Conservation (phyloP, 2,329 filamentous ascomycete genomes). For the Sporothrix luriei region DNA sequence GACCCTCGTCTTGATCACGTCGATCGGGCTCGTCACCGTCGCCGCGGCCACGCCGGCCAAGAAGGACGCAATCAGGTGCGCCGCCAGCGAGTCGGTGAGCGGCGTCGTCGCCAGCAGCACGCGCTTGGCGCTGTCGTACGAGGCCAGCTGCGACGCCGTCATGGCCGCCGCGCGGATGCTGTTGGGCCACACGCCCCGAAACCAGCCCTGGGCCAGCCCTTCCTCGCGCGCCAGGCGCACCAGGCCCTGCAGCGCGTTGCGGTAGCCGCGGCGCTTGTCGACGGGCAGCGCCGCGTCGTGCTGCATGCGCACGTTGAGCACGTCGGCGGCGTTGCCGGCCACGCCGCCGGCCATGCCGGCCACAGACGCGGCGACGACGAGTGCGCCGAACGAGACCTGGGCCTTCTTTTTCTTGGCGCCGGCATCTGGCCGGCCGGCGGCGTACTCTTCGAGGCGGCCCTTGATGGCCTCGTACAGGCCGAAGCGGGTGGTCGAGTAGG, state of each 20-base stretch:
- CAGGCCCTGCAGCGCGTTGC: slow-evolving; percentile 83
- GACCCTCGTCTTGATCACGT: slow-evolving; percentile 85
- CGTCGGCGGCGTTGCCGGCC: slow-evolving; percentile 91
- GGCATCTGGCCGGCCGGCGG: slow-evolving; percentile 24
- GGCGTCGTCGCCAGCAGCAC: slow-evolving; percentile 67
- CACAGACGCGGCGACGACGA: slow-evolving; percentile 78
- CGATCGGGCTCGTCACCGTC: slow-evolving; percentile 80
- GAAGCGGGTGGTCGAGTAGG: slow-evolving; percentile 95
- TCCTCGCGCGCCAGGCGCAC: slow-evolving; percentile 85
- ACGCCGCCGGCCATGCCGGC: slow-evolving; percentile 89
- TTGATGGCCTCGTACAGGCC: slow-evolving; percentile 96
- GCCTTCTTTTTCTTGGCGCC: slow-evolving; percentile 42
- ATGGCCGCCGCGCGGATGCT: slow-evolving; percentile 79
- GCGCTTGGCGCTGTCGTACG: slow-evolving; percentile 80
- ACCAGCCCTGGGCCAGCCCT: slow-evolving; percentile 68
- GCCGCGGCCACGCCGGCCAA: slow-evolving; percentile 81
- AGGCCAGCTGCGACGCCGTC: slow-evolving; percentile 82
- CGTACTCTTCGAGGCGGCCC: slow-evolving; percentile 57
- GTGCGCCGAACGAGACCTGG: slow-evolving; percentile 69
- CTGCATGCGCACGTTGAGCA: slow-evolving; percentile 98
- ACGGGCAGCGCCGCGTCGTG: slow-evolving; percentile 78
- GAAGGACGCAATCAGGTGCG: slow-evolving; percentile 77
- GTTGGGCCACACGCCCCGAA: slow-evolving; percentile 85
- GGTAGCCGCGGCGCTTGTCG: slow-evolving; percentile 80
- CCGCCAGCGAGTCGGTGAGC: slow-evolving; percentile 69